Percentiles rank a stretch among this genome's conserved stretches.
Conservation (phyloP, 306 rosid genomes). For the Castanospermum australe region DNA sequence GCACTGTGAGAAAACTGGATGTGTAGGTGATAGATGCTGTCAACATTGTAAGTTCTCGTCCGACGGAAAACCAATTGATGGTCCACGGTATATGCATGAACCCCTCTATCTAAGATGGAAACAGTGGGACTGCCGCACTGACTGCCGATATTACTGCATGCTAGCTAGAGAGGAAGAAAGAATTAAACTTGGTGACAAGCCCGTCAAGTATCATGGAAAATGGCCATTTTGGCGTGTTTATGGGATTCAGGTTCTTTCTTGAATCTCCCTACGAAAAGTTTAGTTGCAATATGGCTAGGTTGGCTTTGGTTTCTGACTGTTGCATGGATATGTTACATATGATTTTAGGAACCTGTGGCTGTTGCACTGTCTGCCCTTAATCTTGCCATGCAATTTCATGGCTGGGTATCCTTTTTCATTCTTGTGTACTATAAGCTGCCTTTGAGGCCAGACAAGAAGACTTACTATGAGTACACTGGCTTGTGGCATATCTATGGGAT, state of each 20-base stretch:
- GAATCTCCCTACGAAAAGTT: conserved; percentile 16
- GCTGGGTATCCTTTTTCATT: conserved; percentile 97
- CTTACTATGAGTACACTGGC: conserved; percentile 83
- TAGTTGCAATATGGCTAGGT: background rate
- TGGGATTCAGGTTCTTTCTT: conserved; percentile 84
- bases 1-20: conserved; percentile 84
- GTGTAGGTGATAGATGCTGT: conserved; percentile 82
- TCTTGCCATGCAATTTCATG: conserved; percentile 96
- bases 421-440: conserved; percentile 85
- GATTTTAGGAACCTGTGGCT: conserved; percentile 86
- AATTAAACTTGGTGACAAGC: conserved; percentile 65
- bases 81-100: conserved; percentile 97
- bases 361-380: conserved; percentile 88
- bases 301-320: conserved; percentile 22
- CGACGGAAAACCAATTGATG: conserved; percentile 96
- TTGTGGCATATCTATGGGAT: conserved; percentile 90
- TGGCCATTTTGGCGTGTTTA: conserved; percentile 91
- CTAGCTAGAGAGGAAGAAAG: conserved; percentile 86
- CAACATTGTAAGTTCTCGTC: conserved; percentile 98
- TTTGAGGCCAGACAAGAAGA: conserved; percentile 63
- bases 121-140: conserved; percentile 96
- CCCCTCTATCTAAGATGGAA: conserved; percentile 92
- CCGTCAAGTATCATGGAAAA: conserved; percentile 90
- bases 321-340: conserved; percentile 18
- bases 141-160: conserved; percentile 92